These are phyloP conservation scores for Amoeboaphelidium protococcarum DNA, from an alignment of 371 early-diverging fungal species.

Conservation along the genomic window DNA sequence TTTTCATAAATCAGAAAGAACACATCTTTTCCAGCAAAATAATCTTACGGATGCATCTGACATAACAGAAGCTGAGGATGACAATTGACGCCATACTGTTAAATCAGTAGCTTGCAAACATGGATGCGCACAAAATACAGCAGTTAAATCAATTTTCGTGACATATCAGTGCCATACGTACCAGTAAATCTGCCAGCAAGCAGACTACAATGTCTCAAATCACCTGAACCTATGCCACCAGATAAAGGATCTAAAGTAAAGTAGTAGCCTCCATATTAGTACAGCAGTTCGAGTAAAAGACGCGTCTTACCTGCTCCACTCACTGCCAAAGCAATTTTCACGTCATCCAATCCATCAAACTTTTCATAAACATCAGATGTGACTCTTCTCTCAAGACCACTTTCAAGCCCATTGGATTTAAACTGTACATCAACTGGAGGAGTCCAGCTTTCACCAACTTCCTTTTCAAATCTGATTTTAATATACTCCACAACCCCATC, in stretches of 20 bases:
- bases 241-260: slow-evolving; percentile 4
- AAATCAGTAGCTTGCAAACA: slow-evolving; percentile 8
- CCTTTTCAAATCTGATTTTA: no score
- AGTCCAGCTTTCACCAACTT: no score
- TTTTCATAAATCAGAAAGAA: no score
- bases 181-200: slow-evolving; percentile 1
- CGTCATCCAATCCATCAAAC: slow-evolving; percentile 5
- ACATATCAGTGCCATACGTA: no score
- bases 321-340: slow-evolving; percentile 7
- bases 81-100: no score
- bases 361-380: slow-evolving; percentile 3
- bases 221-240: slow-evolving; percentile 6
- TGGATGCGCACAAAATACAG: slow-evolving; percentile 9
- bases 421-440: slow-evolving; percentile 5
- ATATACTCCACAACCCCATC: no score
- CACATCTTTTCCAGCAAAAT: no score
- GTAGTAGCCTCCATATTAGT: slow-evolving; percentile 7
- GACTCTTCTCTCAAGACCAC: slow-evolving; percentile 7
- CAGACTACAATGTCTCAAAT: slow-evolving; percentile 3
- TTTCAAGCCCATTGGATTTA: slow-evolving; percentile 8
- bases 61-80: no score
- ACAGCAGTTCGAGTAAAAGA: slow-evolving; percentile 7
- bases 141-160: no score
- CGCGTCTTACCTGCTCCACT: slow-evolving; percentile 11
- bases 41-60: no score